These are phyloP conservation scores for Bacidia gigantensis DNA, from an alignment of 495 filamentous ascomycete species.

Conservation along the genomic window DNA sequence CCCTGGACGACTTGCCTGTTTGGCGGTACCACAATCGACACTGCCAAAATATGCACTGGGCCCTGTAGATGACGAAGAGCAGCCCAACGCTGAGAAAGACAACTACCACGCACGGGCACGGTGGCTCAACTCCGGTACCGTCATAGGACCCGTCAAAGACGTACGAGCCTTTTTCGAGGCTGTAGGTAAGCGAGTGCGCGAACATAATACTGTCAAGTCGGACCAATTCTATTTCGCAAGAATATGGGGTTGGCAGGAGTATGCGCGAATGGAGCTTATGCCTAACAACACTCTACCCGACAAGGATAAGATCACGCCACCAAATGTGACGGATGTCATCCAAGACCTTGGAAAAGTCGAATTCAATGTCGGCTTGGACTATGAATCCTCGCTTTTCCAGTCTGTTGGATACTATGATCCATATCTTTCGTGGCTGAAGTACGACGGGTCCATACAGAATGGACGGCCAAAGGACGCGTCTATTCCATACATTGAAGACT, in stretches of 20 bases:
- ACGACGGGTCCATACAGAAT: conserved; percentile 5
- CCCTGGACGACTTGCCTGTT: conserved; percentile 10
- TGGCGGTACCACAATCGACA: conserved; percentile 14
- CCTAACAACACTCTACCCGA: conserved; percentile 26
- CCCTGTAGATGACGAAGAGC: conserved; percentile 6
- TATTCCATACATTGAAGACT: conserved; percentile 28
- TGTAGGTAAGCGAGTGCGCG: conserved; percentile 9
- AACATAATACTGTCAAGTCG: conserved; percentile 13
- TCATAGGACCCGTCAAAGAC: conserved; percentile 20
- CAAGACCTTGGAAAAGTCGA: conserved; percentile 11
- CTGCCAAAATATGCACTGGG: conserved; percentile 15
- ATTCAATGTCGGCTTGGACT: conserved; percentile 24
- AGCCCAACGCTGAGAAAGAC: neutral
- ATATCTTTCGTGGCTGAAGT: conserved; percentile 10
- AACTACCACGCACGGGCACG: conserved; percentile 7
- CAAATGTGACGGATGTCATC: conserved; percentile 11
- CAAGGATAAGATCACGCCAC: conserved; percentile 18
- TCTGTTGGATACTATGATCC: conserved; percentile 15
- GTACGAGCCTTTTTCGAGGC: conserved; percentile 19
- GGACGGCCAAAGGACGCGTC: neutral
- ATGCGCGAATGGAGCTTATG: conserved; percentile 35
- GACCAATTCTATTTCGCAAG: conserved; percentile 37
- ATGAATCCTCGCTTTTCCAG: conserved; percentile 20
- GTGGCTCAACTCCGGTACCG: conserved; percentile 17
- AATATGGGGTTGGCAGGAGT: conserved; percentile 44